Evolutionary conservation across 1,284 basidiomycete species (phyloP).

Genomic region (Cutaneotrichosporon sp.): DNA sequence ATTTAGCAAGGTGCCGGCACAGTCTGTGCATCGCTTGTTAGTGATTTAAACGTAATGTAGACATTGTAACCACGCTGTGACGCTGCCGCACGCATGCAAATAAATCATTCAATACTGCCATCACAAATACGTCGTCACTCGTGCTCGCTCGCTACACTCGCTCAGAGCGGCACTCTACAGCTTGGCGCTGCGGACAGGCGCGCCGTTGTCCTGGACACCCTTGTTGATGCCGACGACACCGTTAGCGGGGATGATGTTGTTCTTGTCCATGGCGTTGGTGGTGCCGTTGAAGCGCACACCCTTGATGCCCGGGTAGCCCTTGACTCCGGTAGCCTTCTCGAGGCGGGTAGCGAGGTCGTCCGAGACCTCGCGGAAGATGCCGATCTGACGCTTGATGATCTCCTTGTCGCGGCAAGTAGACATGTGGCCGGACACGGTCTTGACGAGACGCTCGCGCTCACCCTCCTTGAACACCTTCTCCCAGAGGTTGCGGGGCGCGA

Average conservation of each 20-base stretch:
- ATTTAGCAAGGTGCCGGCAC: too few relatives aligned
- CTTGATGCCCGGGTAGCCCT: conserved; percentile 47
- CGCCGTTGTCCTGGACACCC: conserved; percentile 14
- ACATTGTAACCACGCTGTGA: too few relatives aligned
- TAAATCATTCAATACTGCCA: too few relatives aligned
- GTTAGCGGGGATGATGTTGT: conserved; percentile 10
- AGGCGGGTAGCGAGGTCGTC: conserved; percentile 66
- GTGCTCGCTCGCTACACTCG: background rate
- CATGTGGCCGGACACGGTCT: conserved; percentile 72
- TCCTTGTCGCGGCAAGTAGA: conserved; percentile 59
- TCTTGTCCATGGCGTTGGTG: conserved; percentile 24
- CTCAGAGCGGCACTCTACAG: background rate
- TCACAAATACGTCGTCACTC: too few relatives aligned
- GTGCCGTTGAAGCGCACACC: conserved; percentile 59
- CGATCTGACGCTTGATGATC: conserved; percentile 66
- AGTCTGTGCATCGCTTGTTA: too few relatives aligned
- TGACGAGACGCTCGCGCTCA: conserved; percentile 63
- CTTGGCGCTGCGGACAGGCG: conserved; percentile 3
- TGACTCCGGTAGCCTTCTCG: conserved; percentile 62
- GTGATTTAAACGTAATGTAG: too few relatives aligned
- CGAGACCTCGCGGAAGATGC: conserved; percentile 72
- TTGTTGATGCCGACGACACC: conserved; percentile 1
- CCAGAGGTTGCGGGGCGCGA: conserved; percentile 79
- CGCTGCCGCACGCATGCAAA: too few relatives aligned
- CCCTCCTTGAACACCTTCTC: conserved; percentile 67